Evolutionary conservation across 768 basidiomycete species (phyloP), one percentile per base, ranked within the genome.

Genomic region (Glaciozyma antarctica): DNA sequence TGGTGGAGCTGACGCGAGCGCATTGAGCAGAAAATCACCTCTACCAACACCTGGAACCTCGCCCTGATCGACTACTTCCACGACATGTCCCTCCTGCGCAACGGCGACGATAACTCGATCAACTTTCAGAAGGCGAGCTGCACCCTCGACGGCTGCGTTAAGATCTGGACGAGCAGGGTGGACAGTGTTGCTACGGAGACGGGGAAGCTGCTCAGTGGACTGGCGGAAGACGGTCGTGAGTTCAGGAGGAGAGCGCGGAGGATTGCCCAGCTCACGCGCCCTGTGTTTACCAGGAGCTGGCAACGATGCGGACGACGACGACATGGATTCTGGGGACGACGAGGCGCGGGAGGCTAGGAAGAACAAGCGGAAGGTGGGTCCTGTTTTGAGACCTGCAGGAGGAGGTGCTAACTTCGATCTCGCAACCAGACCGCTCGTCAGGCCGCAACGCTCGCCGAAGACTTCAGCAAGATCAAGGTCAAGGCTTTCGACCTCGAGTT

Each of bases 11-110:
- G 38, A 41, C 38, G 12, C 38, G 38, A 13, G 12, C 12, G 8
- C 38, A 41, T 12, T 24, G 13, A 43, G 24, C 74, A 98, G 95
- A 99, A 98, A 97, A 98, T 99, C 79, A 99, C 92, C 64, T 87
- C 89, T 9, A 84, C 85, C 49, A 99, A 99, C 76, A 91, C 95
- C 53, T 99, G 95, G 95, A 90, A 87, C 74, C 90, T 95, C 71
- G 93, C 92, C 5, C 82, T 99, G 54, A 98, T 99, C 63, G 95
- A 99, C 77, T 99, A 99, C 75, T 99, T 98, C 75, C 90, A 95
- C 71, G 94, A 99, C 76, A 92, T 98, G 87, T 91, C 90, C 16
- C 82, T 98, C 21, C 81, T 99, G 45, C 83, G 95, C 55, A 97
- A 99, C 76, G 65, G 66, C 52, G 85, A 88, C 67, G 93, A 97